phyloP scores from a whole-genome alignment of 2,329 filamentous ascomycete genomes.

The Penicillium sp. region DNA sequence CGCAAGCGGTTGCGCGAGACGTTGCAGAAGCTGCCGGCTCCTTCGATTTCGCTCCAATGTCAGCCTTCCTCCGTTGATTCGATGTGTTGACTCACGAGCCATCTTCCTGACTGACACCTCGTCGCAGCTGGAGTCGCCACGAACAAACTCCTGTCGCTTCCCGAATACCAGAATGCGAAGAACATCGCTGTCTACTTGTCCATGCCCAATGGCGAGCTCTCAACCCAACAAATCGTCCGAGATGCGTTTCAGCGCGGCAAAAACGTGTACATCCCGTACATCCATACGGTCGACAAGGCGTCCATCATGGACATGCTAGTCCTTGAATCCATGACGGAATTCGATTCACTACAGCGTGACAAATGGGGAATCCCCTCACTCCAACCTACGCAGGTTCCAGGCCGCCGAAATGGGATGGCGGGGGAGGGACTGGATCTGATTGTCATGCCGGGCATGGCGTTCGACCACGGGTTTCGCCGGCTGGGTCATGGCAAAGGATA shows the following conservation, averaged over 20 bases:
- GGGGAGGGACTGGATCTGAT: constrained; percentile 70
- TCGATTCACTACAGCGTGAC: constrained; percentile 71
- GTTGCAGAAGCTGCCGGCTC: constrained; percentile 60
- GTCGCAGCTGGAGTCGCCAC: constrained; percentile 63
- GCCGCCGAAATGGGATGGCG: constrained; percentile 67
- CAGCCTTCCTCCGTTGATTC: constrained; percentile 33
- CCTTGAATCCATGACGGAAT: constrained; percentile 70
- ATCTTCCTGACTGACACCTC: no score
- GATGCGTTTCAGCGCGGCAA: constrained; percentile 77
- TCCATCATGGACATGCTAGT: constrained; percentile 96
- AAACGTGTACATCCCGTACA: constrained; percentile 86
- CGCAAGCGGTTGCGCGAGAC: constrained; percentile 66
- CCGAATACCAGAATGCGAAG: constrained; percentile 71
- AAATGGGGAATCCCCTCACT: constrained; percentile 95
- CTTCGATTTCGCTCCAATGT: constrained; percentile 69
- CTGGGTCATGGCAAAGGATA: constrained; percentile 95
- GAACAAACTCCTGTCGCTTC: constrained; percentile 62
- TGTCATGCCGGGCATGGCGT: constrained; percentile 88
- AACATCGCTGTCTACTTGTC: constrained; percentile 85
- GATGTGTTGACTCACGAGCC: constrained; percentile 15
- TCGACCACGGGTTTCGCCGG: constrained; percentile 71
- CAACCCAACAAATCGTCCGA: constrained; percentile 76
- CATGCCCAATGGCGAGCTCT: constrained; percentile 84
- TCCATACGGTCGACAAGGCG: constrained; percentile 61
- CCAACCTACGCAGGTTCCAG: constrained; percentile 59